Evolutionary conservation across 108 stramenopile genomes (phyloP).

Genomic region (Aurantiochytrium sp.): DNA sequence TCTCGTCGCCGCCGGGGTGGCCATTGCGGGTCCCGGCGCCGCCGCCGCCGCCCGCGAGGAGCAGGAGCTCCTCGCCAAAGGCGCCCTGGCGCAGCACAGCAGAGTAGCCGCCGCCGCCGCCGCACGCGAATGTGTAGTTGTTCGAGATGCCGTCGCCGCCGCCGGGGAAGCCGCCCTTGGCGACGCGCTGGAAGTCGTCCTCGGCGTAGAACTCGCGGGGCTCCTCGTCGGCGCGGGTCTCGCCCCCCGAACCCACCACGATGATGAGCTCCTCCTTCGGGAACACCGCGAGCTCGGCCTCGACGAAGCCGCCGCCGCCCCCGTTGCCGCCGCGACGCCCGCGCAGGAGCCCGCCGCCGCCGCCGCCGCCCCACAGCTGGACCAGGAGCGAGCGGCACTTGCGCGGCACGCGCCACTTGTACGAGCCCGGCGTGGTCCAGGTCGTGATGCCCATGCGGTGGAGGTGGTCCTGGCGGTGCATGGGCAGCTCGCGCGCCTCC

Average conservation of each 20-base stretch:
- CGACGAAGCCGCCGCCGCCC: constrained; percentile 58
- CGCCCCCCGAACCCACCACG: constrained; percentile 50
- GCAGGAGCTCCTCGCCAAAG: constrained; percentile 31
- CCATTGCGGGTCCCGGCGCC: constrained; percentile 54
- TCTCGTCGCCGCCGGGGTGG: constrained; percentile 46
- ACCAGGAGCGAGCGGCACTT: constrained; percentile 32
- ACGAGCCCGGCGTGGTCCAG: constrained; percentile 38
- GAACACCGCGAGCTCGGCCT: constrained; percentile 42
- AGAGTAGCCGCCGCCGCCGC: constrained; percentile 55
- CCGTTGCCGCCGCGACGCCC: constrained; percentile 49
- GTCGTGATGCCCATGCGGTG: not conserved
- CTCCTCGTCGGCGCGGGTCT: constrained; percentile 44
- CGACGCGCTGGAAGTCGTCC: constrained; percentile 42
- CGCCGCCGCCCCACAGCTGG: constrained; percentile 59
- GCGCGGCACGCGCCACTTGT: not conserved
- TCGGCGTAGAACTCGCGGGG: constrained; percentile 33
- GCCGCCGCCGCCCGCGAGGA: constrained; percentile 57
- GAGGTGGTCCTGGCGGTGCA: constrained; percentile 34
- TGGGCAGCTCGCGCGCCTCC: constrained; percentile 46
- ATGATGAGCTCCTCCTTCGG: constrained; percentile 46
- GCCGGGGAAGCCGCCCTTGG: constrained; percentile 53
- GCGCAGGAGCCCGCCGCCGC: constrained; percentile 46
- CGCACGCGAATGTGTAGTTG: constrained; percentile 49
- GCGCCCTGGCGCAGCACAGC: constrained; percentile 29
- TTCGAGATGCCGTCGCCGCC: constrained; percentile 55